These are phyloP conservation scores for Platismatia glauca DNA, from an alignment of 495 filamentous ascomycete species.

Conservation along the genomic window DNA sequence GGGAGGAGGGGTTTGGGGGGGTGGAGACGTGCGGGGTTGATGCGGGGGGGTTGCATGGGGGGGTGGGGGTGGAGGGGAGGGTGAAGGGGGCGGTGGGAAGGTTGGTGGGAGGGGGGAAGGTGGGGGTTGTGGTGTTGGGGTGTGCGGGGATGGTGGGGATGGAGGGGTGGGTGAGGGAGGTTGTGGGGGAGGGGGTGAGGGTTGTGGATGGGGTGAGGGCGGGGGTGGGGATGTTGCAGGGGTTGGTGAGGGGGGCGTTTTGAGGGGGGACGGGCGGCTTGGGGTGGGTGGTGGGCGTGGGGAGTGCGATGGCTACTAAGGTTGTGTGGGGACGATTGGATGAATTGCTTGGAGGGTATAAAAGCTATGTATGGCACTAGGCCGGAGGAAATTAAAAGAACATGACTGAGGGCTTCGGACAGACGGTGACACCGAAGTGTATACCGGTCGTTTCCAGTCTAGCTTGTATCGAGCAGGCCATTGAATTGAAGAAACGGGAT, in stretches of 20 bases:
- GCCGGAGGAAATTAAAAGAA: background rate
- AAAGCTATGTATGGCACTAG: background rate
- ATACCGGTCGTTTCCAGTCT: background rate
- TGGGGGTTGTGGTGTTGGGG: slow-evolving; percentile 52
- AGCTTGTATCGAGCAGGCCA: background rate
- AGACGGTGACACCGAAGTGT: background rate
- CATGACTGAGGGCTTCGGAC: background rate
- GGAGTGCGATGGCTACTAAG: too few relatives aligned
- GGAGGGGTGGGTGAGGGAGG: slow-evolving; percentile 65
- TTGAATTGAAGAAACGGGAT: background rate
- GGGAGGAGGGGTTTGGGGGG: slow-evolving; percentile 50
- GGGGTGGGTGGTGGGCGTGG: too few relatives aligned
- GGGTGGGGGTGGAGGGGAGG: slow-evolving; percentile 43
- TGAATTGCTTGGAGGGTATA: background rate
- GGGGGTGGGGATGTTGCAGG: slow-evolving; percentile 55
- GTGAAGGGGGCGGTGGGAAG: slow-evolving; percentile 61
- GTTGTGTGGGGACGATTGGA: too few relatives aligned
- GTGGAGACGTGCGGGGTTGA: slow-evolving; percentile 78
- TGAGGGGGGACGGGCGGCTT: too few relatives aligned
- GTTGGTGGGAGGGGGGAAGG: slow-evolving; percentile 44
- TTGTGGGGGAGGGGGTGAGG: slow-evolving; percentile 51
- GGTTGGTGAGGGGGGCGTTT: slow-evolving; percentile 18
- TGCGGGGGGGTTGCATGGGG: slow-evolving; percentile 70
- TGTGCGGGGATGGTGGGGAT: slow-evolving; percentile 89
- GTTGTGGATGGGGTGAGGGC: slow-evolving; percentile 82